These are phyloP conservation scores for Diplogelasinospora grovesii DNA, from an alignment of 495 filamentous ascomycete species.

Conservation along the genomic window DNA sequence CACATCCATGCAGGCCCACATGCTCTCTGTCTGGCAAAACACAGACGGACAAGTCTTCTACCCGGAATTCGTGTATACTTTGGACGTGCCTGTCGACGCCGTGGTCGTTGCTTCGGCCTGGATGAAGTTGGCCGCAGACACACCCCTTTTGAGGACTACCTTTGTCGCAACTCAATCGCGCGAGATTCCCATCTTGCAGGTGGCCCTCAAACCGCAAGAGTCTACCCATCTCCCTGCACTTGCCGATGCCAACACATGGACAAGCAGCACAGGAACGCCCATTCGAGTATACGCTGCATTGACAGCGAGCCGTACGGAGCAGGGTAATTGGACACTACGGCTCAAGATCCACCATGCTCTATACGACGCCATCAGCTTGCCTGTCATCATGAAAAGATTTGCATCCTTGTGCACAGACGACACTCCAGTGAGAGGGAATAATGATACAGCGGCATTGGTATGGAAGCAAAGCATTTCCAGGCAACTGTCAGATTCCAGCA, in stretches of 20 bases:
- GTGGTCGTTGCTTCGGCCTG: constrained; percentile 45
- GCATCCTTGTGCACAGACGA: constrained; percentile 7
- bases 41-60: constrained; percentile 55
- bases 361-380: constrained; percentile 68
- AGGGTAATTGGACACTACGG: constrained; percentile 19
- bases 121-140: constrained; percentile 45
- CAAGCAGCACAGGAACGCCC: too few relatives aligned
- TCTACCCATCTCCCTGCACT: not conserved
- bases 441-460: not conserved
- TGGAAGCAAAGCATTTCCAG: not conserved
- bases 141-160: constrained; percentile 54
- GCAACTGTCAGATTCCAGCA: constrained; percentile 5
- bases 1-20: constrained; percentile 65
- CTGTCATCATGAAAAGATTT: constrained; percentile 38
- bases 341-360: constrained; percentile 67
- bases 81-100: constrained; percentile 26
- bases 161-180: constrained; percentile 45
- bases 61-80: constrained; percentile 52
- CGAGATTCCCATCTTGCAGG: constrained; percentile 48
- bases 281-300: too few relatives aligned
- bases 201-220: constrained; percentile 9
- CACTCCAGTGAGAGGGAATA: not conserved
- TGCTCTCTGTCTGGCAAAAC: constrained; percentile 62
- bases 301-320: too few relatives aligned
- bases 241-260: not conserved